phyloP scores from a whole-genome alignment of 2,329 filamentous ascomycete genomes.

The Daldinia sp. region DNA sequence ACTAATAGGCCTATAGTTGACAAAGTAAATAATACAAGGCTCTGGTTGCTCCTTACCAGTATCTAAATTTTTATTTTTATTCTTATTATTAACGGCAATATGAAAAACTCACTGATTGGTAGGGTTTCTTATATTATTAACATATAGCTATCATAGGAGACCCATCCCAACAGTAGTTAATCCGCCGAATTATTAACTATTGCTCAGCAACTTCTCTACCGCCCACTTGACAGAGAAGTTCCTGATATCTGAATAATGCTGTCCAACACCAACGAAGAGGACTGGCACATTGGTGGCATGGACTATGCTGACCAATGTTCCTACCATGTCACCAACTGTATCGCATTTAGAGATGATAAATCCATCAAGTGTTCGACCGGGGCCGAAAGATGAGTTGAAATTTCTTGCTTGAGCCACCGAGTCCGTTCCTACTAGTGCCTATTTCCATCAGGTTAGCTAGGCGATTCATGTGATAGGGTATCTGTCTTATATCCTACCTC shows the following conservation, averaged over 20 bases:
- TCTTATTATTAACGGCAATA: not conserved
- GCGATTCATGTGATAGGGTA: not conserved
- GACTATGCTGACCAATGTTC: conserved; percentile 93
- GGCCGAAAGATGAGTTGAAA: conserved; percentile 93
- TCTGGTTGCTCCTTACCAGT: not conserved
- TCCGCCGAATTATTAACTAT: conserved; percentile 47
- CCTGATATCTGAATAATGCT: conserved; percentile 73
- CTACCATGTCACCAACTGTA: conserved; percentile 99
- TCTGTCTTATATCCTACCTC: conserved; percentile 52
- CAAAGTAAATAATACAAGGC: not conserved
- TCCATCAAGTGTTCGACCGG: conserved; percentile 81
- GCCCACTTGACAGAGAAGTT: conserved; percentile 76
- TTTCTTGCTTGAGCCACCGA: conserved; percentile 94
- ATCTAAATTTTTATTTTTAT: not conserved
- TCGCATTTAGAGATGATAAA: conserved; percentile 99
- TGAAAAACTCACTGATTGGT: not conserved
- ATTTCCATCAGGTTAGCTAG: conserved; percentile 26
- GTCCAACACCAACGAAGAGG: conserved; percentile 82
- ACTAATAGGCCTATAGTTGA: not conserved
- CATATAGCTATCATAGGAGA: conserved; percentile 1
- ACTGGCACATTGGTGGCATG: conserved; percentile 97
- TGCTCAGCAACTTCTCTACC: conserved; percentile 70
- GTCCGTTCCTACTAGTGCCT: conserved; percentile 93
- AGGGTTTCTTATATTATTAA: not conserved
- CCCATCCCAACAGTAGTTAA: not conserved